Evolutionary conservation across 2,329 filamentous ascomycete species (phyloP), one percentile per base, ranked within the genome.

Genomic region (Pseudogymnoascus sp.): DNA sequence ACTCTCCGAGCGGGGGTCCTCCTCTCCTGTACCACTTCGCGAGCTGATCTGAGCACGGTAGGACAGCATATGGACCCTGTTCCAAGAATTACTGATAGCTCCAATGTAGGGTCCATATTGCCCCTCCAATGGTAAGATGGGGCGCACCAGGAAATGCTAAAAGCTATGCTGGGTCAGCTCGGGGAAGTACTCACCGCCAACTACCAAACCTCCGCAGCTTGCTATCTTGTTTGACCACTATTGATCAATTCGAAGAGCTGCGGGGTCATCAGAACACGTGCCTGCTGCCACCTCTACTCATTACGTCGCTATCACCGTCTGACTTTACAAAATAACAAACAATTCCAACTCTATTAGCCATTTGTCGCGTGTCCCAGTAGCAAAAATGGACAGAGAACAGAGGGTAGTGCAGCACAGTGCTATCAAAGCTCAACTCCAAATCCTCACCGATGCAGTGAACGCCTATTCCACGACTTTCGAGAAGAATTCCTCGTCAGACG

Each of bases 391-490:
- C n/a, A 38, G 57, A 39, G 30, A 58, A 25, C 57, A 58, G 9
- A 58, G 30, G 57, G 18, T 58, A 58, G 30, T 30, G 4, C 57
- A 58, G 57, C 57, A 38, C 30, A 14, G 38, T 58, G 57, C 57
- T 38, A 39, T 58, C 57, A 58, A 58, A 39, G n/a, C 30, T 5
- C 30, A 58, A 22, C 57, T 58, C 36, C 30, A 39, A 39, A 18
- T 30, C n/a, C 57, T 58, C 30, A 58, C 57, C n/a, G 15, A 58
- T 39, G 30, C 57, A 20, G 57, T 58, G 9, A 28, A 58, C 7
- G 57, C 57, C 18, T 58, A 58, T n/a, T 58, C 57, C n/a, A 20
- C 57, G 7, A 58, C 57, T 9, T 58, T 58, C 25, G 57, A 58
- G 57, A 58, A 58, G 57, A 38, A 58, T 9, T 14, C 20, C 9